Conservation (phyloP, 331 rosid species). For the Rhamnella rubrinervis region DNA sequence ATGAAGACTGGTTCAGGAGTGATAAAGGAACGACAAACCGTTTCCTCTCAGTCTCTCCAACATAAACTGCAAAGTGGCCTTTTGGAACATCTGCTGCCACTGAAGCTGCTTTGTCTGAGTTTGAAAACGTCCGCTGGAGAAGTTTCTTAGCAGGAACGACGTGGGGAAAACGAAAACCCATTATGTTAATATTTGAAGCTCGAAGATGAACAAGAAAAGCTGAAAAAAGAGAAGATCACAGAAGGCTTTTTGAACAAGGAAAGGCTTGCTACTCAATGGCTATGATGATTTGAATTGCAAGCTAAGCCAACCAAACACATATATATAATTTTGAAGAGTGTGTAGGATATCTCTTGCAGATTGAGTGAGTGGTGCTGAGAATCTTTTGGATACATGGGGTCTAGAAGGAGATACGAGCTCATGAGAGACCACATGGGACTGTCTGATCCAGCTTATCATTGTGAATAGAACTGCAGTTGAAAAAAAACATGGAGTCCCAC, state of each 20-base stretch:
- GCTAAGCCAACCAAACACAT: not conserved
- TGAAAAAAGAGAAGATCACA: not conserved
- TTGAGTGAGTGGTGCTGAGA: too few species aligned
- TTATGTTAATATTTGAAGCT: not conserved
- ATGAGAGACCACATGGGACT: constrained; percentile 6
- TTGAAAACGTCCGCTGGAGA: not conserved
- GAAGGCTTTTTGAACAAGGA: not conserved
- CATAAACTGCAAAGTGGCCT: not conserved
- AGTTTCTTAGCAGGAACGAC: constrained; percentile 1
- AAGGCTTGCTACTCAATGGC: not conserved
- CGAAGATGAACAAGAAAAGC: not conserved
- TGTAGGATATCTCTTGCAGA: too few species aligned
- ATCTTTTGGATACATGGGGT: too few species aligned
- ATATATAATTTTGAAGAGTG: not conserved
- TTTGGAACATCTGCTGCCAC: not conserved
- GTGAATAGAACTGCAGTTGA: not conserved
- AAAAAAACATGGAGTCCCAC: not conserved
- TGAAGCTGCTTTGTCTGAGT: not conserved
- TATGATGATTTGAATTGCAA: constrained; percentile 6
- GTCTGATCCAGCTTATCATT: constrained; percentile 1
- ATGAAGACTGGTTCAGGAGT: constrained; percentile 13
- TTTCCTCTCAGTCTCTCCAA: not conserved
- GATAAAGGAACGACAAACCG: not conserved
- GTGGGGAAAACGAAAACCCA: constrained; percentile 13
- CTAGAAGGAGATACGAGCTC: not conserved